Base-by-base conservation (phyloP, 2,329 filamentous ascomycete species). In the Fusarium mundagurra region DNA sequence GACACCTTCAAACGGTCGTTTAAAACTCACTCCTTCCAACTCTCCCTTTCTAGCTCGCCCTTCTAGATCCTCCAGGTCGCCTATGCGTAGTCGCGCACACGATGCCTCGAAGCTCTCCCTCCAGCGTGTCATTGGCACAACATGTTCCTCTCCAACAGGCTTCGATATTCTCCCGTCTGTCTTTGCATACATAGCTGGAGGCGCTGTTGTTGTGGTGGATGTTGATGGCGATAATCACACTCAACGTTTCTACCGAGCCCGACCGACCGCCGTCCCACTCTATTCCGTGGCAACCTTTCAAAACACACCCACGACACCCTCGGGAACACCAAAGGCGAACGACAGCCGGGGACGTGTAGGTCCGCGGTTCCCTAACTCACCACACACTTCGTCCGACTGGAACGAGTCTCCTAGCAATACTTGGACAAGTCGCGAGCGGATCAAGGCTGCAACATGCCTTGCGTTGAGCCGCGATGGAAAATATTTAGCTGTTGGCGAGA, bases 391-490 rank as follows among this genome's bases (percentile, higher is more conserved):
- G 6, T 73, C 80, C 14, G 89, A 91, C 72, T 89, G 88, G 85
- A 82, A 86, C 18, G 95, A 98, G 54, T 89, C 89, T 5, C 85
- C 89, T 9, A 91, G 89, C 59, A 94, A 92, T 81, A 94, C 92
- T 18, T 96, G 94, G 92, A 95, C 94, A 4, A 96, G 94, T 63
- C 91, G 94, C 74, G 96, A 98, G 82, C 91, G 95, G 75, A 95
- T 98, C 81, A 98, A 98, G 84, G 94, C 96, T 24, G 94, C 95
- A 5, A 98, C 95, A 10, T 97, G 95, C 79, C 89, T 99, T 33
- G 92, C 94, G 29, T 88, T 99, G 74, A 98, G 95, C 80, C 91
- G 92, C 2, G 95, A 98, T 83, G 95, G 94, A 38, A 93, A 90
- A 77, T 97, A 93, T 80, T 86, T 99, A 60, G 96, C 96, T 14